These are phyloP conservation scores for Trametes sp. DNA, from an alignment of 1,284 basidiomycete species.

Conservation along the genomic window DNA sequence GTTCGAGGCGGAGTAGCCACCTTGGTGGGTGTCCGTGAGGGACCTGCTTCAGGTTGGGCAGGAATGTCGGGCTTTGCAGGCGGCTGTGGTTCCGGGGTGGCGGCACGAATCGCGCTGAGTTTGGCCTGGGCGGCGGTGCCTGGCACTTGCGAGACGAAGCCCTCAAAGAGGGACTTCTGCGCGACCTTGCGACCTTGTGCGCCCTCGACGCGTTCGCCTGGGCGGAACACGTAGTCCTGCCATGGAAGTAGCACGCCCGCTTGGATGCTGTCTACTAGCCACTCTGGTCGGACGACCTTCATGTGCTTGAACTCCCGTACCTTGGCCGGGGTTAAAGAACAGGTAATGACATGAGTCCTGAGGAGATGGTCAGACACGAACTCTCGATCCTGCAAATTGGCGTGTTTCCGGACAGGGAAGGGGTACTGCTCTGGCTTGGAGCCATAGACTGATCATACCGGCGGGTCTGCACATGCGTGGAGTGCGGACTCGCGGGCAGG, in stretches of 20 bases:
- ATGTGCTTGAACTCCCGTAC: constrained; percentile 87
- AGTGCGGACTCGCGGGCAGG: no score
- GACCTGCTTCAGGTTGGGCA: not conserved
- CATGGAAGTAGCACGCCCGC: constrained; percentile 78
- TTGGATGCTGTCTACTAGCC: constrained; percentile 83
- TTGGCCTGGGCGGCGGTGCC: not conserved
- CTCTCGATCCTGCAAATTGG: no score
- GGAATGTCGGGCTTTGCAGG: not conserved
- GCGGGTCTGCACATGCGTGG: no score
- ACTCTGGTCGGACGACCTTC: constrained; percentile 89
- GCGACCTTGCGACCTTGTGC: constrained; percentile 55
- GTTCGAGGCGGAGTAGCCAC: constrained; percentile 13
- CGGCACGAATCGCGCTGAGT: not conserved
- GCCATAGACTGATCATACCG: no score
- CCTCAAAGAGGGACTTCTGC: constrained; percentile 45
- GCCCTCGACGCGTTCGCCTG: constrained; percentile 53
- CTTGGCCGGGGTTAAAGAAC: constrained; percentile 89
- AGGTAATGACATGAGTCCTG: constrained; percentile 93
- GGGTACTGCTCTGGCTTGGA: no score
- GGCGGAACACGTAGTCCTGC: constrained; percentile 69
- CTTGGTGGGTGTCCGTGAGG: constrained; percentile 3
- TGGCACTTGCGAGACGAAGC: constrained; percentile 32
- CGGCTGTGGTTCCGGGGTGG: not conserved
- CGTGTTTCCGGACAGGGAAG: no score
- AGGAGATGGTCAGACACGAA: not conserved